Base-by-base conservation (phyloP, 164 flowering plant species). In the Annona squamosa region DNA sequence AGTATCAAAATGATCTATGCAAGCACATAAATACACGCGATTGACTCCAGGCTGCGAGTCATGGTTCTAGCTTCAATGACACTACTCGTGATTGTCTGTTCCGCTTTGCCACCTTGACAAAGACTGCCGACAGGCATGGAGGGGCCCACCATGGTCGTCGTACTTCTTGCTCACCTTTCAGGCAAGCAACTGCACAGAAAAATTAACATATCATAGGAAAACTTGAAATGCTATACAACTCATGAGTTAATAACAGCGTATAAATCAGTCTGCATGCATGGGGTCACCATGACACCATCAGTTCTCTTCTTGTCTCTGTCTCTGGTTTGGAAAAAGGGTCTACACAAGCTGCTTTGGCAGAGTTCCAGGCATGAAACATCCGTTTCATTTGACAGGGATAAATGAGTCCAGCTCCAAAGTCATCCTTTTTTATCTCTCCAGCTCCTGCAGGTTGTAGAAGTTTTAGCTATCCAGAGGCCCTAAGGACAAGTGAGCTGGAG, bases 61-160 rank as follows among this genome's bases (percentile, higher is more conserved):
- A 93, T 7, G 97, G 96, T 82, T 94, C 99, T 77, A 92, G 89
- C 88, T 94, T 94, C 85, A 94, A 75, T 63, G 98, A 92, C 63
- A 94, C 98, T 44, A 94, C 97, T 63, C 99, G 84, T 0, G 94
- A 89, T 76, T 91, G 99, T 78, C 99, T 81, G 81, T 89, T 94
- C 67, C 91, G 97, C 81, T 91, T 91, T 9, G 94, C 97, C 68
- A 78, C 87, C 83, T 87, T 92, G 43, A 83, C 85, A 82, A 88
- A 92, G 69, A 87, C 85, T 69, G 82, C 79, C 3, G 97, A 88
- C 44, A 94, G 82, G 85, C 97, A 94, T n/a, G 93, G 80, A 5
- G 98, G 98, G 17, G 97, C 98, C 98, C 98, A 94, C 99, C 99
- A 94, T 67, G 99, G 99, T 72, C 93, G 83, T 17, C 96, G 93